Conservation (phyloP, 148 eudicot species). For the Camellia granthamiana region DNA sequence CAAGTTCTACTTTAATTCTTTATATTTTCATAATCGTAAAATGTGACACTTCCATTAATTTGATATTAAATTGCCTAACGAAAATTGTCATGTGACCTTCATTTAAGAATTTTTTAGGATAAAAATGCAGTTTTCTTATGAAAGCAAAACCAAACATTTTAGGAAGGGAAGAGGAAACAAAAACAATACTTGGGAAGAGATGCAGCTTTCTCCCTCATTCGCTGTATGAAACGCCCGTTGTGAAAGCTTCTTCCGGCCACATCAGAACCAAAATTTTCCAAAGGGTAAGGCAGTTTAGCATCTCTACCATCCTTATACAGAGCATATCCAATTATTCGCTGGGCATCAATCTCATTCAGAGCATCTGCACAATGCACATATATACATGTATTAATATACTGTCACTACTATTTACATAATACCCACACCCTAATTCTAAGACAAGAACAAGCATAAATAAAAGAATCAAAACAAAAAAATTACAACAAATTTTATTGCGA, state of each 20-base stretch:
- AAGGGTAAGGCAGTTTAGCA: slow-evolving; percentile 59
- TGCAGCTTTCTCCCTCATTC: slow-evolving; percentile 67
- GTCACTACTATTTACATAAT: neutral
- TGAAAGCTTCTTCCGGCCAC: slow-evolving; percentile 82
- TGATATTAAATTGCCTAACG: too few species aligned
- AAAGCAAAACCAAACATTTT: neutral
- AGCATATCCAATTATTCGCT: slow-evolving; percentile 64
- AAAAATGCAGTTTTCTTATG: too few species aligned
- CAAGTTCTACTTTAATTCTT: too few species aligned
- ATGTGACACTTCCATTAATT: too few species aligned
- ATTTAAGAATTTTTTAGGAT: too few species aligned
- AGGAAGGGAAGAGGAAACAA: neutral
- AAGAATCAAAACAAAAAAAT: neutral
- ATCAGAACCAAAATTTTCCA: slow-evolving; percentile 51
- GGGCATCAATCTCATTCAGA: slow-evolving; percentile 66
- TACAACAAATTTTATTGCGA: neutral
- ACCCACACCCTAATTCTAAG: neutral
- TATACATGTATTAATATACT: neutral
- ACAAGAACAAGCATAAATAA: neutral
- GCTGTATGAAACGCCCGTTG: slow-evolving; percentile 76
- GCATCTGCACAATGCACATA: slow-evolving; percentile 42
- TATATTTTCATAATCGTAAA: too few species aligned
- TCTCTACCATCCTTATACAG: slow-evolving; percentile 65
- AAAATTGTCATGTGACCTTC: too few species aligned
- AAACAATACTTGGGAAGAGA: slow-evolving; percentile 54